Evolutionary conservation across 164 flowering plant species (phyloP).

Genomic region (Pachysandra terminalis): DNA sequence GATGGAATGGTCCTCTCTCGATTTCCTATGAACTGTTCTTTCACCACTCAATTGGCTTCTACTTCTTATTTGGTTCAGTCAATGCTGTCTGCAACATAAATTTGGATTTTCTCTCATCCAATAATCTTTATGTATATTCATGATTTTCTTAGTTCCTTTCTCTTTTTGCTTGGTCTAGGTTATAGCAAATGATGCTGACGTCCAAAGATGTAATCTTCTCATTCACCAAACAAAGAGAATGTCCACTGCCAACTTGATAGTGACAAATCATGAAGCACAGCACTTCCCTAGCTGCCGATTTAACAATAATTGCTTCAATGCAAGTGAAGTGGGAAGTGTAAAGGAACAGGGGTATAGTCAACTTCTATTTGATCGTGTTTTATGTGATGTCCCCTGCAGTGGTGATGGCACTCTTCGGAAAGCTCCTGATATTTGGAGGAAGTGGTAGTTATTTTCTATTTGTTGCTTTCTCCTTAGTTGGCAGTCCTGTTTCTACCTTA

Average conservation of each 20-base stretch:
- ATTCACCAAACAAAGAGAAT: conserved; percentile 98
- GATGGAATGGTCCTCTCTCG: conserved; percentile 64
- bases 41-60: background rate
- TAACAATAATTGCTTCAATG: conserved; percentile 24
- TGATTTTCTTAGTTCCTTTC: conserved; percentile 4
- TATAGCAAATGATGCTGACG: conserved; percentile 92
- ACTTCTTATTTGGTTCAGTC: background rate
- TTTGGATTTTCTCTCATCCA: background rate
- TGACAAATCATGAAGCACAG: conserved; percentile 99
- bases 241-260: conserved; percentile 95
- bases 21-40: background rate
- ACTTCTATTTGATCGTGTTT: conserved; percentile 86
- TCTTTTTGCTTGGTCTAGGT: conserved; percentile 44
- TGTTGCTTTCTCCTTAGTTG: conserved; percentile 1
- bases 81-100: background rate
- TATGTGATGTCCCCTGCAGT: conserved; percentile 99
- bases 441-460: conserved; percentile 50
- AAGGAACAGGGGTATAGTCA: conserved; percentile 32
- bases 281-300: conserved; percentile 83
- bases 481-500: conserved; percentile 3
- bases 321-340: conserved; percentile 24
- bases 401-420: conserved; percentile 99
- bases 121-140: background rate
- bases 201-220: conserved; percentile 94
- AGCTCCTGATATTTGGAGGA: conserved; percentile 99